Evolutionary conservation across 1,284 basidiomycete species (phyloP).

Genomic region (Trametes pubescens): DNA sequence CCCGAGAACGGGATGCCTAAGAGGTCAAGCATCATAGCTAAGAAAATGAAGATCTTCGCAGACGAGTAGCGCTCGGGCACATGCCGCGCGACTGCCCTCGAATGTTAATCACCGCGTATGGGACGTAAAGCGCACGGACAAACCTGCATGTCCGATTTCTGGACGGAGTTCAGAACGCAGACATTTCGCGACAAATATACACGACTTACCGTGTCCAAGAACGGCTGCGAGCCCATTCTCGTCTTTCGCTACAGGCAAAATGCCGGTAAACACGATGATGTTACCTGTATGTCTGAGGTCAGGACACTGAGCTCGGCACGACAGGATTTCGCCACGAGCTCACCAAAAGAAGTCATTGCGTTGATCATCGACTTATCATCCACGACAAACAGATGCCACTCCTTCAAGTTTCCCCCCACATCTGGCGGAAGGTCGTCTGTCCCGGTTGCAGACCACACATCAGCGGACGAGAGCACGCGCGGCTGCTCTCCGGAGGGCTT

Average conservation of each 20-base stretch:
- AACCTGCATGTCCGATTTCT: conserved; percentile 91
- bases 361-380: conserved; percentile 80
- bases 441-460: conserved; percentile 22
- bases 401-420: conserved; percentile 42
- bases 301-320: not conserved
- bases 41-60: conserved; percentile 59
- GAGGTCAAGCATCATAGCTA: conserved; percentile 59
- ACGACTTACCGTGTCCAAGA: conserved; percentile 78
- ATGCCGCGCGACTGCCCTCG: conserved; percentile 75
- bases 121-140: conserved; percentile 66
- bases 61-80: conserved; percentile 73
- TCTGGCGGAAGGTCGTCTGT: conserved; percentile 35
- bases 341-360: conserved; percentile 82
- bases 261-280: conserved; percentile 92
- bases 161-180: not conserved
- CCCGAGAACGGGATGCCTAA: conserved; percentile 59
- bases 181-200: not conserved
- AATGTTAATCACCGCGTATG: conserved; percentile 63
- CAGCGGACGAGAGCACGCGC: conserved; percentile 17
- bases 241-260: conserved; percentile 81
- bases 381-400: conserved; percentile 86
- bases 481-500: conserved; percentile 41
- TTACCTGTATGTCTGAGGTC: conserved; percentile 53
- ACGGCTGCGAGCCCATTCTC: conserved; percentile 89
- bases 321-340: conserved; percentile 21